Base-by-base conservation (phyloP, 2,329 filamentous ascomycete species). In the Tolypocladium tundrense region DNA sequence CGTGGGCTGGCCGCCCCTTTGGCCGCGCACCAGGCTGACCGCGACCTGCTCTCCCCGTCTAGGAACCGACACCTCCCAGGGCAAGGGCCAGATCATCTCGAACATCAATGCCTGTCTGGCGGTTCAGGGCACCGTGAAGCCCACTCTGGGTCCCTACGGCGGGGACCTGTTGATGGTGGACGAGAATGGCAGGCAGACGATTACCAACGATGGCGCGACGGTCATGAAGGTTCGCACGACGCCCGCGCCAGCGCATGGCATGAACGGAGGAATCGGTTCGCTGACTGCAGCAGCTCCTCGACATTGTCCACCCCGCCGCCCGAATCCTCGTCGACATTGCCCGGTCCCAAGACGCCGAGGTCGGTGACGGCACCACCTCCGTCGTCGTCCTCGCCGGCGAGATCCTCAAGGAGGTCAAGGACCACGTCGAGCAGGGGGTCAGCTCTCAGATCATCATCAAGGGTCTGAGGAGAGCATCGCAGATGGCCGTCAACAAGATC, bases 101-200 rank as follows among this genome's bases (percentile, higher is more conserved):
- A 99, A 99, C 77, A 97, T 99, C 79, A 97, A 96, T 79, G 94
- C 94, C 65, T 99, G 94, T 75, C 81, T 97, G 67, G 93, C 94
- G 31, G 92, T 99, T 45, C 94, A 99, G 78, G 84, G 87, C 55
- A 97, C 93, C 60, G 93, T 99, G 78, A 95, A 96, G 79, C 90
- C 88, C 68, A 99, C 94, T 24, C 82, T 99, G 41, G 94, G 94
- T 45, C 94, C 94, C 40, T 99, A 97, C 76, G 94, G 94, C 72
- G 94, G 94, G 69, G 94, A 99, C 77, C 78, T 97, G 72, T 82
- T 99, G 73, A 87, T 99, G 77, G 93, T 97, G 58, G 94, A 97
- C 75, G 87, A 86, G 74, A 97, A 97, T 80, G 94, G 94, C 73
- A 87, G 79, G 74, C 91, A 97, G 78, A 99, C 94, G 57, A 97